Evolutionary conservation across 345 rosid species (phyloP).

Genomic region (Xanthoceras sorbifolium): DNA sequence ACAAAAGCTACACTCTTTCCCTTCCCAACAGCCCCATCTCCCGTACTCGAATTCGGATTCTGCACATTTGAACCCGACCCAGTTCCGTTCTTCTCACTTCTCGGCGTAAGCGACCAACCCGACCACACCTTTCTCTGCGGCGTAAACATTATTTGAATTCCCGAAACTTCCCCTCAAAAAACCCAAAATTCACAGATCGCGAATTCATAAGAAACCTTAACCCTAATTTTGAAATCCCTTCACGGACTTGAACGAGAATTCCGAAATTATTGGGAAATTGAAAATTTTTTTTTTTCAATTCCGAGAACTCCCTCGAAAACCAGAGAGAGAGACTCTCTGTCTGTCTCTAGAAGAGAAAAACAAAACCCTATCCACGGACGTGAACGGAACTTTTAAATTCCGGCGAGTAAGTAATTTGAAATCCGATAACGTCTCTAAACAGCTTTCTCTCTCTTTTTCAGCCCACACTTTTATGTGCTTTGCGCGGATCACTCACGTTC

Average conservation of each 20-base stretch:
- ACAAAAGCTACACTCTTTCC: conserved; percentile 47
- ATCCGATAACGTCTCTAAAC: conserved; percentile 88
- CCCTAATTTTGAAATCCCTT: background rate
- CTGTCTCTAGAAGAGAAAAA: conserved; percentile 15
- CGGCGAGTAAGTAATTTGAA: conserved; percentile 63
- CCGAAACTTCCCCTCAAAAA: conserved; percentile 22
- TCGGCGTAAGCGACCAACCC: conserved; percentile 67
- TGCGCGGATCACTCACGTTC: conserved; percentile 60
- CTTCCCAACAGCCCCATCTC: conserved; percentile 37
- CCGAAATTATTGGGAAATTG: conserved; percentile 13
- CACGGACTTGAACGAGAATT: conserved; percentile 17
- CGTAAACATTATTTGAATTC: conserved; percentile 59
- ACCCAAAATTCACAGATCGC: conserved; percentile 30
- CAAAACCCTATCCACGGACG: conserved; percentile 65
- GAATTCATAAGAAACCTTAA: conserved; percentile 30
- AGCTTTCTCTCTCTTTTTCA: conserved; percentile 38
- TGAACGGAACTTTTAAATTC: conserved; percentile 58
- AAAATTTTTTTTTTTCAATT: conserved; percentile 21
- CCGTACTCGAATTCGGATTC: conserved; percentile 23
- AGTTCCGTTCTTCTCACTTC: conserved; percentile 39
- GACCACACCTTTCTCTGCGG: conserved; percentile 75
- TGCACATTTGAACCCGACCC: conserved; percentile 42
- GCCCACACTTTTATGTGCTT: conserved; percentile 43
- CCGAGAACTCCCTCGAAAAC: background rate
- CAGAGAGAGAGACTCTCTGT: background rate